Percentiles rank a stretch among this genome's conserved stretches.
Conservation (phyloP, 306 rosid species). For the Cicer yamashitae region DNA sequence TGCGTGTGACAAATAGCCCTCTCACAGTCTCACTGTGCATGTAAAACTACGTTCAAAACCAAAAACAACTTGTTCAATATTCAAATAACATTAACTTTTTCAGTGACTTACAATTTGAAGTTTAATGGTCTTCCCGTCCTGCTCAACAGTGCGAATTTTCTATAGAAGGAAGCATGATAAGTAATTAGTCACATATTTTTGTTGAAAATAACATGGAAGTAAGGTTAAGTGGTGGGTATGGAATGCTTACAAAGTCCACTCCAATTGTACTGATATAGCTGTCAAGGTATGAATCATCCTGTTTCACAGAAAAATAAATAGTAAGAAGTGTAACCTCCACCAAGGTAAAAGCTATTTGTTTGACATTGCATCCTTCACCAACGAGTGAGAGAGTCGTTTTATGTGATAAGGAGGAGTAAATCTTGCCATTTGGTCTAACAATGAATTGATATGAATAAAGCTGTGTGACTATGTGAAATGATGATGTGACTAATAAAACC, state of each 20-base stretch:
- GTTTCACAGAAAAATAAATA: slow-evolving; percentile 41
- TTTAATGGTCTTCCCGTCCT: slow-evolving; percentile 91
- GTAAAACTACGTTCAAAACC: slow-evolving; percentile 21
- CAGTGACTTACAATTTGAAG: slow-evolving; percentile 79
- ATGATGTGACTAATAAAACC: background rate
- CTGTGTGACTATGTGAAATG: background rate
- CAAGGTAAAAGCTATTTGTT: slow-evolving; percentile 2
- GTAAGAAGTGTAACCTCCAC: slow-evolving; percentile 28
- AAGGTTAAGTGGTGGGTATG: background rate
- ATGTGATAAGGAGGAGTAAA: background rate
- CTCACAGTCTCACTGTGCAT: too few species aligned
- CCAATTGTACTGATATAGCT: slow-evolving; percentile 99
- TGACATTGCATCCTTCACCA: background rate
- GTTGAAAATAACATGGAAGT: slow-evolving; percentile 8
- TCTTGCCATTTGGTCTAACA: background rate
- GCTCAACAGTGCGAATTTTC: slow-evolving; percentile 98
- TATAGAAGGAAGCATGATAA: slow-evolving; percentile 40
- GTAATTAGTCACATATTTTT: slow-evolving; percentile 37
- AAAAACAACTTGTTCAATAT: slow-evolving; percentile 32
- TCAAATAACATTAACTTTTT: slow-evolving; percentile 17
- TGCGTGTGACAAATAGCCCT: too few species aligned
- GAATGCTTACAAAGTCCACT: slow-evolving; percentile 92
- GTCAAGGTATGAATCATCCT: slow-evolving; percentile 99
- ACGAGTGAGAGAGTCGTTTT: background rate
- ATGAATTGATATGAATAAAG: background rate